Evolutionary conservation across 345 rosid genomes (phyloP).

Genomic region (Capsella bursapastoris): DNA sequence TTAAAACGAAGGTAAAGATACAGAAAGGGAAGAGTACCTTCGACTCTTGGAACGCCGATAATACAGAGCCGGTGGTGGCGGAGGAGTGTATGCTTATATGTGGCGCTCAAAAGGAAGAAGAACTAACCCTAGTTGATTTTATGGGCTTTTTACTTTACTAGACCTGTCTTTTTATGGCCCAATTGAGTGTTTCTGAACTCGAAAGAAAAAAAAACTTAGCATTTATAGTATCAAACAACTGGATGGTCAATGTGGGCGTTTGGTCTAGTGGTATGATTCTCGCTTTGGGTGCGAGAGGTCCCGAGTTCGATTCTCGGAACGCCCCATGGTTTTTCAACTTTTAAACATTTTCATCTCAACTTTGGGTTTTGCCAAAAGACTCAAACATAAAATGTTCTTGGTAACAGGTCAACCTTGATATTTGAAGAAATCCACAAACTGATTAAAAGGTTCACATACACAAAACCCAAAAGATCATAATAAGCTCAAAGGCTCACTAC

Average conservation of each 20-base stretch:
- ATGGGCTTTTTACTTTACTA: constrained; percentile 17
- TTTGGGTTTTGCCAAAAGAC: not conserved
- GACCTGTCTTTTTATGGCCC: not conserved
- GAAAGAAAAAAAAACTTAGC: not conserved
- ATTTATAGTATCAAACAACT: too few relatives aligned
- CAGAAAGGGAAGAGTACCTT: not conserved
- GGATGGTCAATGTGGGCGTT: constrained; percentile 34
- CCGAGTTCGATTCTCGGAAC: constrained; percentile 76
- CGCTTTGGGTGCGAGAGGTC: constrained; percentile 94
- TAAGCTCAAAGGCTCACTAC: not conserved
- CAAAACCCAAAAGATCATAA: too few relatives aligned
- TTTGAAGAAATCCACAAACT: too few relatives aligned
- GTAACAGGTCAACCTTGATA: too few relatives aligned
- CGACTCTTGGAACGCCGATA: constrained; percentile 19
- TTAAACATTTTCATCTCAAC: not conserved
- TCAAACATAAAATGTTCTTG: too few relatives aligned
- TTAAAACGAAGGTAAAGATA: not conserved
- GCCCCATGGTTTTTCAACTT: constrained; percentile 44
- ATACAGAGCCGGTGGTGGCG: constrained; percentile 21
- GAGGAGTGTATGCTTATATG: not conserved
- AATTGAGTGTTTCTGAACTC: not conserved
- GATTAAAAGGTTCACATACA: too few relatives aligned
- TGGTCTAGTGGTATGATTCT: constrained; percentile 92
- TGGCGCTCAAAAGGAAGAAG: constrained; percentile 11
- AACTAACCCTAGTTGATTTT: constrained; percentile 27